Evolutionary conservation across 495 filamentous ascomycete genomes (phyloP), one percentile per base, ranked within the genome.

Genomic region (Hypoxylon intermedium): DNA sequence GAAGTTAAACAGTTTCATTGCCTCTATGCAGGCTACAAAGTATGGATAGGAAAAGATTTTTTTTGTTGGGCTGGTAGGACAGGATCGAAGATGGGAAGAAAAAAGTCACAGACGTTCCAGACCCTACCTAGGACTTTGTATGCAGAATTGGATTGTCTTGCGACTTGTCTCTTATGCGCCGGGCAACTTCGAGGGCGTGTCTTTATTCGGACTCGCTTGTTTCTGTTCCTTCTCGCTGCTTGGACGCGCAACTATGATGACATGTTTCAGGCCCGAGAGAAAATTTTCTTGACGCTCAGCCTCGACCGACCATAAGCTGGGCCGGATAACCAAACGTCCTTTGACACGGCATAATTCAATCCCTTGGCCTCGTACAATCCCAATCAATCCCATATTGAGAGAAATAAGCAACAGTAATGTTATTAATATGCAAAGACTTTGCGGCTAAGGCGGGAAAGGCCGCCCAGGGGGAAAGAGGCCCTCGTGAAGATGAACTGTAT

Each of bases 71-170:
- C 52, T 51, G 62, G 55, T 65, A 56, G 51, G 56, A 60, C 56
- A 60, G 60, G 23, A 64, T 64, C 54, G 55, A 64, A 54, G 24
- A 19, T 18, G 40, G 31, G 24, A 19, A 21, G 19, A 31, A 31
- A 56, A 61, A 41, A 43, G 23, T n/a, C 16, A 18, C 16, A n/a
- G n/a, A n/a, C n/a, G 28, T 26, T 26, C 3, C 24, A 3, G 7
- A 18, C 21, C 19, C 45, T 51, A 42, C 50, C 46, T 65, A 42
- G 55, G 55, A 65, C 49, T 49, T 3, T 46, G 50, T 55, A 48
- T 51, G 55, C 38, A 65, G 55, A 64, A 58, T 65, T 30, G 40
- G 33, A 36, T 53, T 65, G 55, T 65, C 62, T 60, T 56, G 62
- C 33, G 48, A 42, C 21, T 60, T 60, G 62, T 60, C 37, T 65